Percentiles rank a stretch among this genome's conserved stretches.
These are phyloP conservation scores for Cercospora sojina DNA, from an alignment of 2,329 filamentous ascomycete species.

Conservation along the genomic window DNA sequence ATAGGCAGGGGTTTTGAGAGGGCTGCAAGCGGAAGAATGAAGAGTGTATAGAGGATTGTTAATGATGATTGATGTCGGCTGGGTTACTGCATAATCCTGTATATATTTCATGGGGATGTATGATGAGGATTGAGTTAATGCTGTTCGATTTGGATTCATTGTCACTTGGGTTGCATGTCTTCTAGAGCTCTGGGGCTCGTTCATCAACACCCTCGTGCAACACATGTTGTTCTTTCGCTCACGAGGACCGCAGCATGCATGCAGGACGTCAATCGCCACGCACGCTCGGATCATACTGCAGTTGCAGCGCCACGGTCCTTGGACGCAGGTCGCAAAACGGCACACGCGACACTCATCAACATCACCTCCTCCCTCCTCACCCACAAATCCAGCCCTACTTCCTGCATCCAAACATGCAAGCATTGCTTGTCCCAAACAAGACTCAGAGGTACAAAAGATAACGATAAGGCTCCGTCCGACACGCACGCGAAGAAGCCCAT, in stretches of 20 bases:
- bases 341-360: neutral
- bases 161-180: neutral
- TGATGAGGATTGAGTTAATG: neutral
- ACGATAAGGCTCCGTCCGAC: neutral
- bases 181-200: no score
- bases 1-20: slow-evolving; percentile 37
- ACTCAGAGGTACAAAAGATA: neutral
- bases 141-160: neutral
- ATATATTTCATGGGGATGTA: neutral
- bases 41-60: neutral
- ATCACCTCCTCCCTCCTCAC: neutral
- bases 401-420: neutral
- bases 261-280: neutral
- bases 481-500: no score
- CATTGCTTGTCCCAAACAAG: neutral
- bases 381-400: neutral
- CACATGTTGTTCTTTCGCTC: no score
- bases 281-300: neutral
- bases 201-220: neutral
- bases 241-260: neutral
- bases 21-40: neutral
- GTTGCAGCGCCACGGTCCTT: neutral
- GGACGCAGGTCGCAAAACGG: neutral
- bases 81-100: neutral
- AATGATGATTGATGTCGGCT: neutral